Evolutionary conservation across 2,329 filamentous ascomycete species (phyloP), one percentile per base, ranked within the genome.

Genomic region (Penicillium verrucosum): DNA sequence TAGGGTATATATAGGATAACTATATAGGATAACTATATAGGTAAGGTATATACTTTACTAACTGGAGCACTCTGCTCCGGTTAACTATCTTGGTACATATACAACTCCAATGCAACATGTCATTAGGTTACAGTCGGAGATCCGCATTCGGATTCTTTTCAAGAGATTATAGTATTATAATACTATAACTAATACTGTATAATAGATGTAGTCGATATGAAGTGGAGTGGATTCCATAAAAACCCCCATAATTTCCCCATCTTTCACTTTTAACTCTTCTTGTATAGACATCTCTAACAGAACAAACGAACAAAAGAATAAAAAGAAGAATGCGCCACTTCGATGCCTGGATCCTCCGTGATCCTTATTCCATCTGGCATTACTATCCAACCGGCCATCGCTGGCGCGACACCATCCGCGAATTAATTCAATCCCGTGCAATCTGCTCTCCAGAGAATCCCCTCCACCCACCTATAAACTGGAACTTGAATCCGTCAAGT

Each of bases 361-460:
- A 75, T 51, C 72, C 72, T 41, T 75, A 74, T 56, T 73, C 70
- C 18, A 73, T 75, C 60, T 73, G 68, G 59, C 72, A 75, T 51
- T 75, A 74, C 54, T 75, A 75, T 37, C 61, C 70, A 37, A 72
- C 68, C 30, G 70, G 70, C 6, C 69, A 65, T 29, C 65, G 68
- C 46, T 75, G 72, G 72, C 66, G 72, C 54, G 70, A 74, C 40
- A 67, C 68, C 7, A 56, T 75, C 42, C 70, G 71, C 38, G 63
- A 67, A 29, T 61, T 75, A n/a, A 74, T 75, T 34, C 68, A 71
- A 32, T 62, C 70, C 3, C 71, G 72, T 45, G 61, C 69, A 52
- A 74, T 74, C 61, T 74, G 72, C 44, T 60, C 70, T 2, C 71
- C 71, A 3, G 23, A 47, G 23, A 12, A 36, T 54, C 42, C 21